phyloP scores from a whole-genome alignment of 2,329 filamentous ascomycete species.

The Aspergillus puulaauensis region DNA sequence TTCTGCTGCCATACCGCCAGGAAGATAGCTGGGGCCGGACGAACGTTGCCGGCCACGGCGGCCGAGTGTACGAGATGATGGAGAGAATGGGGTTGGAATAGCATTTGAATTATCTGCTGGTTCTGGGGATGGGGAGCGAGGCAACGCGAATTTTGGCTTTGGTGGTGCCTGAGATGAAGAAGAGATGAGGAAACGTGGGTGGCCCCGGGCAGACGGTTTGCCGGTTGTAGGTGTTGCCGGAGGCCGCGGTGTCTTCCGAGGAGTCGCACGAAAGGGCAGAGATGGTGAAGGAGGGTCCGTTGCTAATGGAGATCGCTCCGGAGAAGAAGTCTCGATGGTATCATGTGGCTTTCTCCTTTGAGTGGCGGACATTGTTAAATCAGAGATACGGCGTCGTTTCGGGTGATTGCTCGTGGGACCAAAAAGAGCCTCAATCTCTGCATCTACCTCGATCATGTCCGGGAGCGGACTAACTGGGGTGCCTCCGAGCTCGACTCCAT shows the following conservation, averaged over 20 bases:
- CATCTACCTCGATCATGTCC: slow-evolving; percentile 15
- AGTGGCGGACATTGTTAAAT: slow-evolving; percentile 3
- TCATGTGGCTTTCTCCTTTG: slow-evolving; percentile 14
- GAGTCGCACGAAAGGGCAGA: slow-evolving; percentile 6
- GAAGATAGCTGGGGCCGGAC: slow-evolving; percentile 27
- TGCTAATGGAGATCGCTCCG: slow-evolving; percentile 8
- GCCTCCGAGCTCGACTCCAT: slow-evolving; percentile 7
- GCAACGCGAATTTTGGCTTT: slow-evolving; percentile 40
- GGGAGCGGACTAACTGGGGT: slow-evolving; percentile 19
- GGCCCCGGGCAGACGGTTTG: slow-evolving; percentile 23
- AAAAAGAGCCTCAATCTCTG: slow-evolving; percentile 33
- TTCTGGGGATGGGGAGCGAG: slow-evolving; percentile 35
- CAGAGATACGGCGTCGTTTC: slow-evolving; percentile 35
- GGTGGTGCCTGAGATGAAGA: slow-evolving; percentile 24
- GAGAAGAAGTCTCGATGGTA: slow-evolving; percentile 21
- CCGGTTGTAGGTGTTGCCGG: slow-evolving; percentile 17
- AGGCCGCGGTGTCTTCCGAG: slow-evolving; percentile 10
- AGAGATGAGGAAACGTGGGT: slow-evolving; percentile 31
- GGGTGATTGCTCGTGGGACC: slow-evolving; percentile 22
- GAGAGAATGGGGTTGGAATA: slow-evolving; percentile 36
- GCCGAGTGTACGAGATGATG: slow-evolving; percentile 30
- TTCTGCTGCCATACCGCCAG: slow-evolving; percentile 42
- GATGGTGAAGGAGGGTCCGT: background rate
- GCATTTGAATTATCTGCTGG: slow-evolving; percentile 10
- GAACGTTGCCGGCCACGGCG: slow-evolving; percentile 30